Conservation (phyloP, 208 protist genomes). For the Leishmania guyanensis region DNA sequence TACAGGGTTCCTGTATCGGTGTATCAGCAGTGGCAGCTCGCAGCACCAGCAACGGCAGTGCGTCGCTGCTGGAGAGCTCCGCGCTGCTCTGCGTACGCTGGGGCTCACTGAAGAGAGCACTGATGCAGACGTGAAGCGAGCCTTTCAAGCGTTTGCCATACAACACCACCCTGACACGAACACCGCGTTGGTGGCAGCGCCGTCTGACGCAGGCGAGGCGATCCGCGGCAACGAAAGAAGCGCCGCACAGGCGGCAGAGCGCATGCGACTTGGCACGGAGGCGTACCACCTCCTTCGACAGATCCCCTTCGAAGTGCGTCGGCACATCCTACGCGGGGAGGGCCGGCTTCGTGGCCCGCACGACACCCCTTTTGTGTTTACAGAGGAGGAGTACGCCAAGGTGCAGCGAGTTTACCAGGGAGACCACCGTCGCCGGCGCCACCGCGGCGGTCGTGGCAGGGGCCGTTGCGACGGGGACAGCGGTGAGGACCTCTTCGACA, state of each 20-base stretch:
- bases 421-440: constrained; percentile 11
- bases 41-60: constrained; percentile 4
- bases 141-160: constrained; percentile 59
- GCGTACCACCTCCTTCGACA: constrained; percentile 66
- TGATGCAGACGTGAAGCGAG: constrained; percentile 61
- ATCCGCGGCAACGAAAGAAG: constrained; percentile 1
- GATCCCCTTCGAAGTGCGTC: constrained; percentile 36
- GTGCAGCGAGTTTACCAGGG: constrained; percentile 52
- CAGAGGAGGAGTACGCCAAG: constrained; percentile 42
- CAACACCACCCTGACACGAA: constrained; percentile 61
- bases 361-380: constrained; percentile 29
- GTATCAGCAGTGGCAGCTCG: constrained; percentile 1
- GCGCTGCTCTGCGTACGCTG: constrained; percentile 43
- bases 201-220: not conserved
- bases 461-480: not conserved
- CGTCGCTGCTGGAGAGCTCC: constrained; percentile 40
- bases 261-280: constrained; percentile 42
- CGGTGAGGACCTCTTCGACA: constrained; percentile 32
- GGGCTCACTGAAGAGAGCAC: constrained; percentile 42
- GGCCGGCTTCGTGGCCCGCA: not conserved
- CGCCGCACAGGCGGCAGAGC: constrained; percentile 1
- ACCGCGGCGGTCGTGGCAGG: not conserved
- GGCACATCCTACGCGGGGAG: constrained; percentile 31
- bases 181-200: not conserved
- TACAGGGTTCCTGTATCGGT: constrained; percentile 3